Evolutionary conservation across 2,329 filamentous ascomycete genomes (phyloP), one percentile per base, ranked within the genome.

Genomic region (Phialocephala subalpina): DNA sequence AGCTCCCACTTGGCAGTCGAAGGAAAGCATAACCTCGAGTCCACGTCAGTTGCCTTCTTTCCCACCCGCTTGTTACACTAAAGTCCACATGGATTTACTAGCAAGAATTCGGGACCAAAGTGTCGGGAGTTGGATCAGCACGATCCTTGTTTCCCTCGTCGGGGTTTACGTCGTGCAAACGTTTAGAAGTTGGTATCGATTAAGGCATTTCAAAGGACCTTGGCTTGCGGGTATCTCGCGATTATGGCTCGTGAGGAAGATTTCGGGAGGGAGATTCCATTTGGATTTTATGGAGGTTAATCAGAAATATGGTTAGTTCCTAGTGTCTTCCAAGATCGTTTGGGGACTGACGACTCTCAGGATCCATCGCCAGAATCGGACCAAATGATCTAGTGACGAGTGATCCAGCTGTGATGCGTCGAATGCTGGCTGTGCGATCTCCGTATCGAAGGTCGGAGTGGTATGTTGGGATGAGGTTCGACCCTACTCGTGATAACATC

Each of bases 401-500:
- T 25, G 67, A 72, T 52, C 64, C 70, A 5, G 70, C 71, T 14
- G 20, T 73, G 3, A 45, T 72, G 8, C 64, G 67, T 29, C 63
- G 69, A n/a, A 73, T 74, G 58, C 61, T 57, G 35, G 63, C 69
- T 27, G 68, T 66, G 14, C 66, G 71, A 11, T 74, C 71, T 14
- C 40, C 58, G 29, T 75, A 76, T 63, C 57, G 38, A 9, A 59
- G 70, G 53, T 70, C 67, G 11, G 57, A 64, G 11, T 73, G 68
- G 67, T 73, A 86, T 70, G 77, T 80, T 64, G 81, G 79, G 4
- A 78, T 83, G 63, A 80, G 82, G 16, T 79, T 90, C 66, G 82
- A 88, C 64, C 82, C 84, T 0, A 79, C 82, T n/a, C 77, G 81
- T 29, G 82, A 87, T 67, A 86, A 84, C 65, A 79, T 88, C 6